Conservation (phyloP, 345 rosid genomes). For the Anastatica hierochuntica region DNA sequence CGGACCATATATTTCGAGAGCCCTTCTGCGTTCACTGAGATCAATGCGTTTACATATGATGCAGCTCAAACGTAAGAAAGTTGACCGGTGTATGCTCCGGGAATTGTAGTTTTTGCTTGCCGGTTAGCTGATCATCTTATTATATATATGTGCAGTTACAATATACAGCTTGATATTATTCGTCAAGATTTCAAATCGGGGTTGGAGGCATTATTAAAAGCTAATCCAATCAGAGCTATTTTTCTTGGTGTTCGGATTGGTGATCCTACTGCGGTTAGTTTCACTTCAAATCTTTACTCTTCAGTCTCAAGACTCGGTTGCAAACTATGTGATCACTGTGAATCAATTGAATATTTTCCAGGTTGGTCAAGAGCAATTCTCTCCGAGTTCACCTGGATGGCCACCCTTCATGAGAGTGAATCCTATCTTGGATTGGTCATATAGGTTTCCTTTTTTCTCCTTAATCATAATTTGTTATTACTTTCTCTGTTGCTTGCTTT, state of each 20-base stretch:
- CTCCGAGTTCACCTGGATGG: constrained; percentile 99
- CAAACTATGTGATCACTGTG: background rate
- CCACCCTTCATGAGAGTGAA: constrained; percentile 98
- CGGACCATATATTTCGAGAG: constrained; percentile 90
- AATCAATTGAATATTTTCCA: constrained; percentile 21
- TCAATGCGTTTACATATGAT: constrained; percentile 81
- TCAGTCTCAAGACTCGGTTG: too few species aligned
- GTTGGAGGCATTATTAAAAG: constrained; percentile 69
- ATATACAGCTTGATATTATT: constrained; percentile 68
- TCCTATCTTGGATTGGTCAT: constrained; percentile 99
- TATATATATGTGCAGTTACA: constrained; percentile 49
- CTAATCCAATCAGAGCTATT: constrained; percentile 83
- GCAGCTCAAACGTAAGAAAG: constrained; percentile 66
- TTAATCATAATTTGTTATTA: constrained; percentile 5
- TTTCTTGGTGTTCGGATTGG: constrained; percentile 98
- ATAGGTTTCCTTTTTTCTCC: constrained; percentile 44
- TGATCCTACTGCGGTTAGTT: constrained; percentile 97
- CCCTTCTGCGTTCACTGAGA: constrained; percentile 77
- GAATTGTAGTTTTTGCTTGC: background rate
- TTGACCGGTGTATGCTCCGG: too few species aligned
- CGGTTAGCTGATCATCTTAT: constrained; percentile 13
- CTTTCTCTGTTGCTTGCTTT: background rate
- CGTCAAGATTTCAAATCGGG: constrained; percentile 91
- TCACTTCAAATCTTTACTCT: constrained; percentile 2
- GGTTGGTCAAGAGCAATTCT: constrained; percentile 98